Percentiles rank a stretch among this genome's conserved stretches.
These are phyloP conservation scores for Metarhizium guizhouense DNA, from an alignment of 2,329 filamentous ascomycete species.

Conservation along the genomic window DNA sequence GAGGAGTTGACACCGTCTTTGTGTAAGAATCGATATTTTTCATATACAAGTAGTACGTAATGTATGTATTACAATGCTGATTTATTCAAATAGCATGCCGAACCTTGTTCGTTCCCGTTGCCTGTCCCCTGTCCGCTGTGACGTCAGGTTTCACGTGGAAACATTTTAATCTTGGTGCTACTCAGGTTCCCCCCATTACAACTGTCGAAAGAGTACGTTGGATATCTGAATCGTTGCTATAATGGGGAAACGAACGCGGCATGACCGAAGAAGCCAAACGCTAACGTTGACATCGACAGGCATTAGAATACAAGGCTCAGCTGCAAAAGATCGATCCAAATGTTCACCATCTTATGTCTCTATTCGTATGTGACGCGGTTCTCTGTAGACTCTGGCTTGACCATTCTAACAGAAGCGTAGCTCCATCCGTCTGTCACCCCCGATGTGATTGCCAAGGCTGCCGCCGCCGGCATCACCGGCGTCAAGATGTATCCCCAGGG, in stretches of 20 bases:
- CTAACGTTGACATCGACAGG: slow-evolving; percentile 26
- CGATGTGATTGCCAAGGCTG: slow-evolving; percentile 63
- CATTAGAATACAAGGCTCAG: slow-evolving; percentile 55
- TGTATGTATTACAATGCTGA: background rate
- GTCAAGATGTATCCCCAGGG: slow-evolving; percentile 60
- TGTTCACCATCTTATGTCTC: slow-evolving; percentile 64
- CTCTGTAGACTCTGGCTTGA: background rate
- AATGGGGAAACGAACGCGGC: background rate
- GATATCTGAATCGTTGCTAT: background rate
- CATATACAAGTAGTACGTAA: background rate
- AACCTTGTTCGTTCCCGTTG: slow-evolving; percentile 40
- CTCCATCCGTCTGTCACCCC: slow-evolving; percentile 56
- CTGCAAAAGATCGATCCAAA: slow-evolving; percentile 51
- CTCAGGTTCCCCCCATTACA: slow-evolving; percentile 43
- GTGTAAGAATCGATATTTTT: slow-evolving; percentile 19
- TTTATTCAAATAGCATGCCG: slow-evolving; percentile 35
- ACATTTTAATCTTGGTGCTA: background rate
- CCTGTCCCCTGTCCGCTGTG: background rate
- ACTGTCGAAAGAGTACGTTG: slow-evolving; percentile 33
- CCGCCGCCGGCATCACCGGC: slow-evolving; percentile 59
- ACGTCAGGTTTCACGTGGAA: background rate
- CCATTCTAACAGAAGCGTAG: slow-evolving; percentile 16
- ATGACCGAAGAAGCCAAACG: background rate
- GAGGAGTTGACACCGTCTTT: slow-evolving; percentile 57
- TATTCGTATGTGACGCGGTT: slow-evolving; percentile 2